Base-by-base conservation (phyloP, 2,329 filamentous ascomycete species). In the Beauveria rudraprayagi region DNA sequence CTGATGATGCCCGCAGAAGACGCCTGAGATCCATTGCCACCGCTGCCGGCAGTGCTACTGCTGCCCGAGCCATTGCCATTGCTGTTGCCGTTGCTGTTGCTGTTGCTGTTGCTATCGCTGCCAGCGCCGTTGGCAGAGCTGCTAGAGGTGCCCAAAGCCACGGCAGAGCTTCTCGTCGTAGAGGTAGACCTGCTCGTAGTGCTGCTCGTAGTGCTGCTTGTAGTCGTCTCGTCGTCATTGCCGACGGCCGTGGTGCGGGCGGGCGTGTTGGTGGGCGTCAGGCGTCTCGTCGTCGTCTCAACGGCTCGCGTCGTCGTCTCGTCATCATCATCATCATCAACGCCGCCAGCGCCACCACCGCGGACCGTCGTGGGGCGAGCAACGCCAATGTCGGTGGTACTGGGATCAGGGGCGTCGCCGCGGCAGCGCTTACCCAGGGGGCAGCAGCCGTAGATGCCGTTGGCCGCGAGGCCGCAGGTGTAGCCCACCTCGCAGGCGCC, bases 391-490 rank as follows among this genome's bases (percentile, higher is more conserved):
- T 52, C 62, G 55, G 51, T 57, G 28, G 19, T 52, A 14, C 56
- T 60, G 17, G 63, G 60, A 8, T 63, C 63, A 41, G 62, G 63
- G 7, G 63, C 65, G n/a, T 61, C 56, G n/a, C 63, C 65, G 28
- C 34, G 22, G 62, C 66, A 67, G 22, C n/a, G 47, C 50, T 50
- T 37, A 17, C 65, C 66, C 30, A 63, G 48, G 28, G 61, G 62
- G 60, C 66, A 67, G 61, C 66, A 67, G 5, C 62, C 64, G 54
- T 63, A 65, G 60, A 64, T 50, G 46, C 57, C 61, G 58, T 67
- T 66, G 50, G 47, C 60, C 19, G 62, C 65, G 51, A 66, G 48
- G 55, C 56, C 52, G 47, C 65, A 67, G 14, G 22, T 48, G 47
- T 59, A 57, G 26, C 56, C 63, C 22, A 47, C 2, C 48, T 61